Percentiles rank a stretch among this genome's conserved stretches.
These are phyloP conservation scores for Salix suchowensis DNA, from an alignment of 345 rosid genomes.

Conservation along the genomic window DNA sequence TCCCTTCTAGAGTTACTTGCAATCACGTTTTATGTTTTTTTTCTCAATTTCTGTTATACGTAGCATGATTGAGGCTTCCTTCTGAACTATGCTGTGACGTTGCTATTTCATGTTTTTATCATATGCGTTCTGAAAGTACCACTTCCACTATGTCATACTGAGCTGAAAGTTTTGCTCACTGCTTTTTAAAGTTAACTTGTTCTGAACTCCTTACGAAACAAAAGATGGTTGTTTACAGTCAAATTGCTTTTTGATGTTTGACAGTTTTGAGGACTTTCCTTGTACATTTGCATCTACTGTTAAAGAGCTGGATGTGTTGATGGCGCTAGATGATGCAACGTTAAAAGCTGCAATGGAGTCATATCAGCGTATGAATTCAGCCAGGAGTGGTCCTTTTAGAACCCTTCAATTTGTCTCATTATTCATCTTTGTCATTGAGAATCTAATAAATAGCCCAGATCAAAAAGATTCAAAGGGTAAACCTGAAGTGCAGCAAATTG, in stretches of 20 bases:
- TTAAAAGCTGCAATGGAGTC: conserved; percentile 50
- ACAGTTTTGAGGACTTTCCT: conserved; percentile 67
- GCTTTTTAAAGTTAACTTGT: background rate
- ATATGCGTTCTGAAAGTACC: background rate
- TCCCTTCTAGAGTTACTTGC: background rate
- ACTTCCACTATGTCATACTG: background rate
- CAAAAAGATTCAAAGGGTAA: conserved; percentile 17
- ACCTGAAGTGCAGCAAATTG: conserved; percentile 23
- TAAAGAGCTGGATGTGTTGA: conserved; percentile 49
- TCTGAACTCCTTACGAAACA: background rate
- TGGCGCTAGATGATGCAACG: conserved; percentile 48
- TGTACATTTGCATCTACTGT: conserved; percentile 57
- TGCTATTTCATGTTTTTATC: background rate
- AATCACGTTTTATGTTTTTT: background rate
- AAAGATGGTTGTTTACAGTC: background rate
- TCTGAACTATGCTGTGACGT: background rate
- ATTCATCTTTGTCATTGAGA: conserved; percentile 56
- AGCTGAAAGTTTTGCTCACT: background rate
- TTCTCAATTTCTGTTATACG: background rate
- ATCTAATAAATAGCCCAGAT: conserved; percentile 28
- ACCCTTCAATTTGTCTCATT: conserved; percentile 61
- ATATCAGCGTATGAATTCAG: conserved; percentile 53
- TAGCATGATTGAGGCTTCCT: background rate
- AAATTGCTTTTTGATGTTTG: background rate
- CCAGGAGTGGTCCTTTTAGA: conserved; percentile 64